Evolutionary conservation across 805 yeast species (phyloP), one percentile per base, ranked within the genome.

Genomic region (Nakazawaea ambrosiae): DNA sequence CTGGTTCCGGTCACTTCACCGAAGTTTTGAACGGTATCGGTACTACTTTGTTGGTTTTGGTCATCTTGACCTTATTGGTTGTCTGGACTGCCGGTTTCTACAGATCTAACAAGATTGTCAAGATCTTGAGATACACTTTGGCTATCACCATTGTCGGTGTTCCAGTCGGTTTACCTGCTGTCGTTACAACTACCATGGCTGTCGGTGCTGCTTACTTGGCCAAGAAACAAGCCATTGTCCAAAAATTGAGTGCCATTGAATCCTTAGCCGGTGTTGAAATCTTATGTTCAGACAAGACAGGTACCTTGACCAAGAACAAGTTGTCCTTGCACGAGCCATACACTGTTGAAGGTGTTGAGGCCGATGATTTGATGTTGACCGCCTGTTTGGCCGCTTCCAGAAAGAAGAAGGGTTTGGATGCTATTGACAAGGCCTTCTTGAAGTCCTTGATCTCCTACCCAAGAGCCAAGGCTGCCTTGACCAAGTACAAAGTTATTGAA

Each of bases 161-260:
- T 54, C 96, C 96, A 65, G 96, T 88, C 52, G 96, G 96, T 83
- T 79, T 88, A 64, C 96, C 96, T 66, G 96, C 95, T 64, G 96
- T 88, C 60, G 96, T 87, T 53, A 88, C 96, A 74, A 88, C 96
- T 57, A 88, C 96, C 65, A 87, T 88, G 96, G 97, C 97, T 66
- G 97, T 89, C 68, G 97, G 97, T 80, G 97, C 96, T 65, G 96
- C 96, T 61, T 86, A 88, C 82, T 74, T 88, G 61, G 96, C 96
- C 57, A 85, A 87, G 78, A 88, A 87, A 70, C 86, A 86, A 70
- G 96, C 96, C 54, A 88, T 88, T 75, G 97, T 88, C 57, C 96
- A 88, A 70, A 88, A 88, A 65, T 75, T 88, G 59, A 84, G 95
- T 65, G 96, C 96, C 51, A 88, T 88, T 70, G 97, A 88, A 72